Evolutionary conservation across 768 basidiomycete species (phyloP), one percentile per base, ranked within the genome.

Genomic region (Inosperma sp.): DNA sequence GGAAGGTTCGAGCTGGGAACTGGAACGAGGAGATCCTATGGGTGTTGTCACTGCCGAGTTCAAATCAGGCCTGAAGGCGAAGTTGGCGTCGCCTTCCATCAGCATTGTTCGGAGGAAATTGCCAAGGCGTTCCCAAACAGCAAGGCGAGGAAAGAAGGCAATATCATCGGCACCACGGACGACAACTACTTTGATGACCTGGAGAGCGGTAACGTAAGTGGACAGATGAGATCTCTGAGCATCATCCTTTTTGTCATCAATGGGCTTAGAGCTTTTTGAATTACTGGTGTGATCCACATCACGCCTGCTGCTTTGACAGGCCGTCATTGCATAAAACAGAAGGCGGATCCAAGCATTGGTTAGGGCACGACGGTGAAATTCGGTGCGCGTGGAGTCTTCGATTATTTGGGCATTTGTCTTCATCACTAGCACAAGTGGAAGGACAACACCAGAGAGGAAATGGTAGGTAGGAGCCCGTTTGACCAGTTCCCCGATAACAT

Each of bases 101-200:
- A 91, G 64, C 5, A 78, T 65, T 0, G 69, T 62, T 55, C 67
- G 74, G 40, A 88, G 63, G 46, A 84, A 77, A 2, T 66, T 52
- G 2, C 77, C 78, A n/a, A 88, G 52, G n/a, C 80, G 73, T 16
- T 69, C 65, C 86, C 86, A 91, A 16, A 84, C 68, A 9, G 78
- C 80, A 13, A 81, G 77, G 8, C 51, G 51, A 23, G 83, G 59
- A 27, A 71, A 63, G 0, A 65, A 63, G 3, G 81, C 80, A 13
- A 89, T 68, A 40, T 86, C 86, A 16, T 72, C 68, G 41, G 78
- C 78, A 0, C 79, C 86, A 14, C 83, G 79, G 40, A 88, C 66
- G 13, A 86, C 56, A 56, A 88, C 76, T 25, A 80, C 67, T 59
- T 89, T 89, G 56, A 89, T 65, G 13, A 84, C 72, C 62, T 88